Evolutionary conservation across 148 eudicot species (phyloP).

Genomic region (Silene uniflora): DNA sequence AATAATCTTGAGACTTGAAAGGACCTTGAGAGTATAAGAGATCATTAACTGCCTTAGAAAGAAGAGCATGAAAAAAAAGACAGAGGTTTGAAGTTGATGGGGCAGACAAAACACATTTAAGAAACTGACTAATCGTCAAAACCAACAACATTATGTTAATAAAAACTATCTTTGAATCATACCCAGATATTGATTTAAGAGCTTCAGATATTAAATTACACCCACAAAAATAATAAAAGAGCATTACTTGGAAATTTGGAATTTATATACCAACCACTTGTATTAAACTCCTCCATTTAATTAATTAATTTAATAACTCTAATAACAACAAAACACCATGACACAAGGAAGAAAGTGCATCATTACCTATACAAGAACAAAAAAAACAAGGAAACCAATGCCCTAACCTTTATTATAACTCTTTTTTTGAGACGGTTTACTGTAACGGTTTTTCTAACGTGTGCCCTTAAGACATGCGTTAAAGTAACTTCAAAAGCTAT

Average conservation of each 20-base stretch:
- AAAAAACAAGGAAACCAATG: constrained; percentile 6
- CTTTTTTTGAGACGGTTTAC: too few relatives aligned
- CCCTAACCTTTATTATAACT: background rate
- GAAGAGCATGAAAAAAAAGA: constrained; percentile 4
- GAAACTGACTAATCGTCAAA: constrained; percentile 14
- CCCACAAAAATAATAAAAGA: background rate
- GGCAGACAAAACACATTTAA: constrained; percentile 24
- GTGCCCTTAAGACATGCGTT: too few relatives aligned
- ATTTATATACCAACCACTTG: constrained; percentile 3
- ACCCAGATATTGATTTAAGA: constrained; percentile 18
- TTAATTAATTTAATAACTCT: background rate
- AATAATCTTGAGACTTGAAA: too few relatives aligned
- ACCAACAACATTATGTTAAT: constrained; percentile 11
- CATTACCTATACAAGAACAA: constrained; percentile 15
- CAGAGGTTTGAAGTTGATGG: constrained; percentile 7
- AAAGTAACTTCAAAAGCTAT: too few relatives aligned
- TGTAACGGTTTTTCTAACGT: background rate
- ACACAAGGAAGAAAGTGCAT: constrained; percentile 10
- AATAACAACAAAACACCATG: constrained; percentile 28
- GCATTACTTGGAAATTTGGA: constrained; percentile 11
- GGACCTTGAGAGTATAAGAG: too few relatives aligned
- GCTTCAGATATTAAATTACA: constrained; percentile 1
- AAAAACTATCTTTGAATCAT: constrained; percentile 17
- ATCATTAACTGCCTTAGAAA: constrained; percentile 14
- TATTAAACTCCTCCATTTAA: background rate